A percentile compares a stretch with the other conserved stretches of the same genome.
Conservation (phyloP, 352 stramenopile genomes). For the Globisporangium spiculum region DNA sequence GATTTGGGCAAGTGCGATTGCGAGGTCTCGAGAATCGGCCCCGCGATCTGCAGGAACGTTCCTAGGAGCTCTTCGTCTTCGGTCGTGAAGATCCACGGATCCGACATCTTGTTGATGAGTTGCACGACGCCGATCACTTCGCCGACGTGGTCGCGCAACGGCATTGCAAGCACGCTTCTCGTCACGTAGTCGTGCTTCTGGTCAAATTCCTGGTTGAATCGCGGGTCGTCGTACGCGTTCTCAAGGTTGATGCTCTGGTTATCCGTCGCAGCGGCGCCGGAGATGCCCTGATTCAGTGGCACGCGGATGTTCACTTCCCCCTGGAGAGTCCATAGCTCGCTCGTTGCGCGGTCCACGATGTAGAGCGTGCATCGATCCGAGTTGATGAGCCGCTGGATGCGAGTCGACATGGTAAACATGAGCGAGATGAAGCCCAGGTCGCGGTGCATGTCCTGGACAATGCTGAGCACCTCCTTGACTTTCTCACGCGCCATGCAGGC, state of each 20-base stretch:
- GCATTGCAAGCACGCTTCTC: conserved; percentile 85
- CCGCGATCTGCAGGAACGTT: conserved; percentile 88
- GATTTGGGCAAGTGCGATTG: conserved; percentile 69
- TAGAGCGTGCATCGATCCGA: conserved; percentile 92
- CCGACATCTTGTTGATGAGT: conserved; percentile 86
- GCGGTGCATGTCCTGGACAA: conserved; percentile 89
- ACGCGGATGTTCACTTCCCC: conserved; percentile 88
- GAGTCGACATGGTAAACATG: conserved; percentile 90
- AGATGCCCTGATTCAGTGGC: conserved; percentile 83
- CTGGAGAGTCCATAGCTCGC: conserved; percentile 90
- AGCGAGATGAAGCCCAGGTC: conserved; percentile 89
- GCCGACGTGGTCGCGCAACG: conserved; percentile 65
- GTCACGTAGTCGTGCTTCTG: conserved; percentile 87
- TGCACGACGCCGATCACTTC: conserved; percentile 87
- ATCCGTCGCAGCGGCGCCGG: conserved; percentile 63
- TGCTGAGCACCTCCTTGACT: conserved; percentile 82
- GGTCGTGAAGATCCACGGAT: conserved; percentile 64
- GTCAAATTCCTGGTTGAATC: conserved; percentile 90
- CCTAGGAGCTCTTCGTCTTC: conserved; percentile 88
- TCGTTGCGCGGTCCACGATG: conserved; percentile 87
- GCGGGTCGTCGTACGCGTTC: conserved; percentile 84
- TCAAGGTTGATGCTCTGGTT: conserved; percentile 79
- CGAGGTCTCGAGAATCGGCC: conserved; percentile 84
- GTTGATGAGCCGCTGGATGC: conserved; percentile 84
- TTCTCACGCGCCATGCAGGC: conserved; percentile 51